Evolutionary conservation across 2,329 filamentous ascomycete genomes (phyloP).

Genomic region (Xylariomycetidae sp.): DNA sequence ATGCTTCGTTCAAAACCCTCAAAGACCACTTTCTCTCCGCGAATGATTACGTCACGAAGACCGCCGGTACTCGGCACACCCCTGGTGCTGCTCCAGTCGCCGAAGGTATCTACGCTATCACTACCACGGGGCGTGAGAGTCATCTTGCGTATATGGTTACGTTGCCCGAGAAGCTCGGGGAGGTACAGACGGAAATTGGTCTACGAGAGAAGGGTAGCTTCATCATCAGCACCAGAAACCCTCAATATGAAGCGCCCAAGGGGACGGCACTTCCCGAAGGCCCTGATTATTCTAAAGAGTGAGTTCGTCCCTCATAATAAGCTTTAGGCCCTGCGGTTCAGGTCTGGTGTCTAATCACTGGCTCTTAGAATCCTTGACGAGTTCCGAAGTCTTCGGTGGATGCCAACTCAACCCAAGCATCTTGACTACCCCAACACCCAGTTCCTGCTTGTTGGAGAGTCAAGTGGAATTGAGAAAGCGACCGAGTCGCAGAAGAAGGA

Average conservation of each 20-base stretch:
- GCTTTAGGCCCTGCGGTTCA: not conserved
- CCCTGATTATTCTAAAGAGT: constrained; percentile 67
- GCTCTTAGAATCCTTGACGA: constrained; percentile 56
- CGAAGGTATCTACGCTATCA: constrained; percentile 81
- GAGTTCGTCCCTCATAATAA: constrained; percentile 23
- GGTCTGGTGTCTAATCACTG: constrained; percentile 11
- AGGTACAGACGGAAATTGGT: constrained; percentile 71
- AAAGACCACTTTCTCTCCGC: constrained; percentile 64
- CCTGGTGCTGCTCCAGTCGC: constrained; percentile 70
- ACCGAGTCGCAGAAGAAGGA: constrained; percentile 49
- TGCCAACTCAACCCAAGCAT: constrained; percentile 64
- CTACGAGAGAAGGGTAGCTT: constrained; percentile 68
- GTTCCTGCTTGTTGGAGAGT: constrained; percentile 72
- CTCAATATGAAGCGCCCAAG: constrained; percentile 59
- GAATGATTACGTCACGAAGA: constrained; percentile 69
- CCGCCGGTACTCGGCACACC: constrained; percentile 59
- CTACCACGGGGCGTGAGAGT: constrained; percentile 61
- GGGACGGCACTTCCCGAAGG: constrained; percentile 56
- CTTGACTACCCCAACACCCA: constrained; percentile 71
- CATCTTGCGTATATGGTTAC: constrained; percentile 79
- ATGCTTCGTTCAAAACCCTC: constrained; percentile 60
- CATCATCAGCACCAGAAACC: constrained; percentile 75
- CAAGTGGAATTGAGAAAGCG: constrained; percentile 49
- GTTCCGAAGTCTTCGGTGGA: constrained; percentile 69
- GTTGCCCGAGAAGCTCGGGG: constrained; percentile 60